phyloP scores from a whole-genome alignment of 169 alveolate genomes.

The Plasmodium yoelii region DNA sequence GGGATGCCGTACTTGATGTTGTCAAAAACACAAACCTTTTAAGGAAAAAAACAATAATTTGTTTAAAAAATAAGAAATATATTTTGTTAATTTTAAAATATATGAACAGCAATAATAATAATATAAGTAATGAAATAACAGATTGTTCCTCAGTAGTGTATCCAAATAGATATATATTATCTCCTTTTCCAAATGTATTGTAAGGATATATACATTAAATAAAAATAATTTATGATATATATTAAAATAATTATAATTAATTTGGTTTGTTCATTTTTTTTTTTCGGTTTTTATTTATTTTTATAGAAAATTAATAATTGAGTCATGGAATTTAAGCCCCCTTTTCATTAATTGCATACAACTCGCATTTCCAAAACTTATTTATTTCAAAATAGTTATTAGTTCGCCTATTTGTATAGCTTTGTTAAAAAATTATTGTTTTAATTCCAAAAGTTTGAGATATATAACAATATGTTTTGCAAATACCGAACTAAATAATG shows the following conservation, averaged over 20 bases:
- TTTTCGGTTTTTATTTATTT: not conserved
- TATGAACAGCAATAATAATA: slow-evolving; percentile 11
- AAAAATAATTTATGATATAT: not conserved
- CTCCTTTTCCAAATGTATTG: slow-evolving; percentile 27
- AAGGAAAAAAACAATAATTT: slow-evolving; percentile 12
- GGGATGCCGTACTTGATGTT: slow-evolving; percentile 18
- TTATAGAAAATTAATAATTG: slow-evolving; percentile 25
- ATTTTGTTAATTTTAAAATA: slow-evolving; percentile 36
- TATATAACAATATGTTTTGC: slow-evolving; percentile 1
- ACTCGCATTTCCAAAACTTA: slow-evolving; percentile 12
- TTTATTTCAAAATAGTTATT: slow-evolving; percentile 15
- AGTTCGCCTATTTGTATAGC: slow-evolving; percentile 32
- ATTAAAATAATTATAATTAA: not conserved
- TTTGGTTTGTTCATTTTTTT: not conserved
- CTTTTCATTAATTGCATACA: slow-evolving; percentile 34
- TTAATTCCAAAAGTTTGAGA: slow-evolving; percentile 23
- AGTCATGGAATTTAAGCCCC: slow-evolving; percentile 26
- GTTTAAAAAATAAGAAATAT: slow-evolving; percentile 29
- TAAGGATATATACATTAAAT: slow-evolving; percentile 1
- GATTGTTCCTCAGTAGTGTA: not conserved
- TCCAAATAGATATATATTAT: not conserved
- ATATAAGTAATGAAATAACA: not conserved
- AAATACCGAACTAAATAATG: not conserved
- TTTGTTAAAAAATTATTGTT: slow-evolving; percentile 37
- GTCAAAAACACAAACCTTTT: slow-evolving; percentile 28